Evolutionary conservation across 2,329 filamentous ascomycete species (phyloP).

Genomic region (Westerdykella ornata): DNA sequence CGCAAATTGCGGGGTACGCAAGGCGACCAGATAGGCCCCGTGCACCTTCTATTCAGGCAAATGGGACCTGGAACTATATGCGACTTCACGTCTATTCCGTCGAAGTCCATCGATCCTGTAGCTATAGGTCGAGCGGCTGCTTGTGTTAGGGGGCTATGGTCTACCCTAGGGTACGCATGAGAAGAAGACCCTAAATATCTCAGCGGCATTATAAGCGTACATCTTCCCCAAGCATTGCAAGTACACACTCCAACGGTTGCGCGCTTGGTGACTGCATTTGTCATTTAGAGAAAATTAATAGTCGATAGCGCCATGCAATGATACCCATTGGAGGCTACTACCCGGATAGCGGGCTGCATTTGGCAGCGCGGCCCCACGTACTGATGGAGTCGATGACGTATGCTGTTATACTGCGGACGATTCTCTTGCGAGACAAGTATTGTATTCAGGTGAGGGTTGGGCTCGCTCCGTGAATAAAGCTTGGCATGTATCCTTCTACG

Average conservation of each 20-base stretch:
- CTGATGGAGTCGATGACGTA: background rate
- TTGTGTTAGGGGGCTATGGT: constrained; percentile 7
- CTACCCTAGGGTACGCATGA: background rate
- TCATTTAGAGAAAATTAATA: constrained; percentile 6
- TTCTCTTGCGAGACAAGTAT: too few relatives aligned
- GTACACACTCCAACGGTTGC: background rate
- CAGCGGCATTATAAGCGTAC: too few relatives aligned
- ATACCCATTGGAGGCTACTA: constrained; percentile 9
- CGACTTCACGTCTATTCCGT: too few relatives aligned
- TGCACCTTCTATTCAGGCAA: constrained; percentile 2
- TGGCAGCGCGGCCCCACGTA: background rate
- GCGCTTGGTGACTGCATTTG: background rate
- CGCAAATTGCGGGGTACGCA: constrained; percentile 16
- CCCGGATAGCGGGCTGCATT: background rate
- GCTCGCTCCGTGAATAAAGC: too few relatives aligned
- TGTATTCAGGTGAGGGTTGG: too few relatives aligned
- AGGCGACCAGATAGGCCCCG: constrained; percentile 1
- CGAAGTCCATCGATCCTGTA: too few relatives aligned
- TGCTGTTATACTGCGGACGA: too few relatives aligned
- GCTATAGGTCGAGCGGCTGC: constrained; percentile 1
- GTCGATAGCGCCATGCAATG: constrained; percentile 19
- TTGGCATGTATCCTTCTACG: too few relatives aligned
- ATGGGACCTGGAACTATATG: constrained; percentile 3
- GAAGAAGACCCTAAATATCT: too few relatives aligned
- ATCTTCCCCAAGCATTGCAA: background rate